Conservation (phyloP, 139 green algal species). For the Haematococcus lacustris region DNA sequence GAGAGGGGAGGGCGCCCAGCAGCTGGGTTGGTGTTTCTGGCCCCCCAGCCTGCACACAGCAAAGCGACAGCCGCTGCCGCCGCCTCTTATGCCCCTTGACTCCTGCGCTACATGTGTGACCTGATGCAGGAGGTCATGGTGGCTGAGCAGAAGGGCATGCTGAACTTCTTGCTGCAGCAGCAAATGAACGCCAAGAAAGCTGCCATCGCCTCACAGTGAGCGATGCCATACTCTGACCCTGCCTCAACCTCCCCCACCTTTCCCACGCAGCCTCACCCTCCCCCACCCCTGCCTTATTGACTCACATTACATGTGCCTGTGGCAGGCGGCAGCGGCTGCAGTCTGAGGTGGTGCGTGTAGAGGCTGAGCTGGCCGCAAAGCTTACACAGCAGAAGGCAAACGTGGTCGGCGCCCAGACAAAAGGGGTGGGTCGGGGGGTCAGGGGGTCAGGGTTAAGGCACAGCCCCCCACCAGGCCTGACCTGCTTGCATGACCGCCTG, state of each 20-base stretch:
- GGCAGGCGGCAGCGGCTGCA: constrained; percentile 19
- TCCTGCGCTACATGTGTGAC: too few species aligned
- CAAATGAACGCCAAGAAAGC: constrained; percentile 21
- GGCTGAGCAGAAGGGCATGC: constrained; percentile 2
- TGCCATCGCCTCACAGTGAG: constrained; percentile 15
- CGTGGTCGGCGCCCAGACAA: constrained; percentile 11
- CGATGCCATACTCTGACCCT: too few species aligned
- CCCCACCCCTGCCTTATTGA: too few species aligned
- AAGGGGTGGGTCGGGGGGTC: constrained; percentile 6
- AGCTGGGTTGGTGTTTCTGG: too few species aligned
- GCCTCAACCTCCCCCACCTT: too few species aligned
- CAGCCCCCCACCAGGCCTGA: too few species aligned
- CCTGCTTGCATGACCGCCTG: not conserved
- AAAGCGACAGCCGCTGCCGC: too few species aligned
- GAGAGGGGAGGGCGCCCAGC: too few species aligned
- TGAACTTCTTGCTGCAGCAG: constrained; percentile 22
- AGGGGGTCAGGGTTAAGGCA: not conserved
- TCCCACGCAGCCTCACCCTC: too few species aligned
- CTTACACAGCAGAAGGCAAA: constrained; percentile 21
- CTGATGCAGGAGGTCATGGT: not conserved
- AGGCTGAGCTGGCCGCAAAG: constrained; percentile 17
- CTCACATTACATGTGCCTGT: too few species aligned
- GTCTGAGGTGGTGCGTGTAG: constrained; percentile 15
- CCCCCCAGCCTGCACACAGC: too few species aligned
- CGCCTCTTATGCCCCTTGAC: too few species aligned